Evolutionary conservation across 2,329 filamentous ascomycete species (phyloP).

Genomic region (Podosphaera xanthii): DNA sequence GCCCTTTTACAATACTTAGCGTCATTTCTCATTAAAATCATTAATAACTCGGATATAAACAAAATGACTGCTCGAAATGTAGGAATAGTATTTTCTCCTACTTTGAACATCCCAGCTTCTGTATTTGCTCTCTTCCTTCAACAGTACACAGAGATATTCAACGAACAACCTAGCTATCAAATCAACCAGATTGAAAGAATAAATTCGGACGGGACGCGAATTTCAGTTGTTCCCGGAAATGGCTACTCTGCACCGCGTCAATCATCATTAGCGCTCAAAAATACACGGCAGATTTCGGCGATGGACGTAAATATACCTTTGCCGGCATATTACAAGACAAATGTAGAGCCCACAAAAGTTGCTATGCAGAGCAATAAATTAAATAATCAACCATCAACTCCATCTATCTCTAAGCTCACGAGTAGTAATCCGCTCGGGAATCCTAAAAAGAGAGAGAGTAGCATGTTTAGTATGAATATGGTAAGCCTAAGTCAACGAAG

Average conservation of each 20-base stretch:
- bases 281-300: not conserved
- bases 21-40: slow-evolving; percentile 73
- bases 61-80: slow-evolving; percentile 98
- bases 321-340: slow-evolving; percentile 34
- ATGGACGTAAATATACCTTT: slow-evolving; percentile 45
- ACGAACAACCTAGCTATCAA: slow-evolving; percentile 41
- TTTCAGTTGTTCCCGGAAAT: slow-evolving; percentile 23
- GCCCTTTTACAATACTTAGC: slow-evolving; percentile 67
- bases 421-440: slow-evolving; percentile 20
- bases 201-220: slow-evolving; percentile 19
- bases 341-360: slow-evolving; percentile 25
- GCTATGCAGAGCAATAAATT: slow-evolving; percentile 16
- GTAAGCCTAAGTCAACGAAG: slow-evolving; percentile 21
- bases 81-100: slow-evolving; percentile 93
- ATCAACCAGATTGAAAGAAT: slow-evolving; percentile 27
- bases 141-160: slow-evolving; percentile 73
- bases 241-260: slow-evolving; percentile 40
- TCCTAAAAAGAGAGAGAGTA: slow-evolving; percentile 33
- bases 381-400: slow-evolving; percentile 4
- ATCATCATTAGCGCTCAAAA: not conserved
- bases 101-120: slow-evolving; percentile 83
- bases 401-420: slow-evolving; percentile 12
- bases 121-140: slow-evolving; percentile 87
- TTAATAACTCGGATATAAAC: slow-evolving; percentile 73
- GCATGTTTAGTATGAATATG: slow-evolving; percentile 26